Evolutionary conservation across 1,284 basidiomycete species (phyloP).

Genomic region (Ustilago nuda): DNA sequence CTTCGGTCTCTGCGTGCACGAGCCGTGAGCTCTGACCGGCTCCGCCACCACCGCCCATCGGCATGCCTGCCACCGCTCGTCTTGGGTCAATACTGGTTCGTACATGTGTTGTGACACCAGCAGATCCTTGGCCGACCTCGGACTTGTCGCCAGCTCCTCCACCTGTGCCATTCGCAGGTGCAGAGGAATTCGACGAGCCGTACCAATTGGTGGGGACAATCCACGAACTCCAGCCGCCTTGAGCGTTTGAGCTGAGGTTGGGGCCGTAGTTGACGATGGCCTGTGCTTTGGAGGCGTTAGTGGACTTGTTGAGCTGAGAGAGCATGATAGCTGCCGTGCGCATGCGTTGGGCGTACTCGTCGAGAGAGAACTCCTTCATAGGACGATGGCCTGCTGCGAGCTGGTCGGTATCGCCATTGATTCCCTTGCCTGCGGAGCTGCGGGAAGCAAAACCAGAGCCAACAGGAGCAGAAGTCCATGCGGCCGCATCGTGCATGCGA

Average conservation of each 20-base stretch:
- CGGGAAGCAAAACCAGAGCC: conserved; percentile 4
- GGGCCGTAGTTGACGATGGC: conserved; percentile 57
- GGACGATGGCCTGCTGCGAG: conserved; percentile 39
- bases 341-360: conserved; percentile 98
- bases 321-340: conserved; percentile 98
- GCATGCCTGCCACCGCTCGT: conserved; percentile 22
- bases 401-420: conserved; percentile 9
- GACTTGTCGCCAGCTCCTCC: conserved; percentile 46
- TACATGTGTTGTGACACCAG: conserved; percentile 54
- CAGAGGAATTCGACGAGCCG: conserved; percentile 11
- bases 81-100: conserved; percentile 26
- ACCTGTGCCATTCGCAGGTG: conserved; percentile 20
- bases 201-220: conserved; percentile 65
- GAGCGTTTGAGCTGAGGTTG: conserved; percentile 51
- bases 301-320: conserved; percentile 81
- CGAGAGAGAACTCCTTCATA: conserved; percentile 72
- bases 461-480: conserved; percentile 50
- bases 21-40: conserved; percentile 38
- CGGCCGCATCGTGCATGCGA: conserved; percentile 60
- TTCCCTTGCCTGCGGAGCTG: not conserved
- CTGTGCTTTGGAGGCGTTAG: conserved; percentile 54
- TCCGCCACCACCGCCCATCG: conserved; percentile 32
- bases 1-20: conserved; percentile 72
- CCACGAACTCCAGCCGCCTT: conserved; percentile 64
- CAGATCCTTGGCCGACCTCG: conserved; percentile 56